Base-by-base conservation (phyloP, 768 basidiomycete genomes). In the Leucosporidium creatinivorum region DNA sequence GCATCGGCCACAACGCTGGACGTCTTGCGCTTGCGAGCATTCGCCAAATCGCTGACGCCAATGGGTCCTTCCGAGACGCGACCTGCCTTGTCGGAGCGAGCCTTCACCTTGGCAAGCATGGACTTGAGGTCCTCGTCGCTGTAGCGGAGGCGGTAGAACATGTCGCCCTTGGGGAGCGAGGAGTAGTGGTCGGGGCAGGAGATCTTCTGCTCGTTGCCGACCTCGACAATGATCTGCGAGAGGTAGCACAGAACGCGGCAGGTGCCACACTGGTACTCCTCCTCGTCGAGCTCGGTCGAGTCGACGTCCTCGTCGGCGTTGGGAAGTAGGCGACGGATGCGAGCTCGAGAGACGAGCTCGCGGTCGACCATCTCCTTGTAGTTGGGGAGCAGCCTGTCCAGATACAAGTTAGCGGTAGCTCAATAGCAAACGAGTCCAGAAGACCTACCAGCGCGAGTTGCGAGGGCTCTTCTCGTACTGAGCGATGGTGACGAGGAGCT, bases 161-260 rank as follows among this genome's bases (percentile, higher is more conserved):
- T 28, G 21, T 80, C 74, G 75, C 86, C 86, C 58, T 80, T 84
- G 80, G 93, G 97, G 23, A 94, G 82, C 26, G 86, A 81, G 47
- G 87, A 82, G 36, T 83, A 83, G 79, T 98, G 94, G 65, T 93
- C 89, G 58, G 89, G 84, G 77, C 96, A 99, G 18, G 87, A 85
- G 44, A 94, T 86, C 69, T 86, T 84, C 61, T 79, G 84, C 49
- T 17, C 25, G 19, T 58, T 26, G 15, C 57, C 67, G 55, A 57
- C 65, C 55, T 72, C 73, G 77, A 91, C 93, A 65, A 85, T 86
- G 76, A 97, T 82, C 75, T 96, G 93, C 2, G 96, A 93, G 51
- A 99, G 85, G 78, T 96, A 98, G 79, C 89, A 93, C 79, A 94
- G 97, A 7, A 83, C 84, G 77, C 96, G 93, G 87, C 96, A 98